These are phyloP conservation scores for Nephelium lappaceum DNA, from an alignment of 345 rosid species.

Conservation along the genomic window DNA sequence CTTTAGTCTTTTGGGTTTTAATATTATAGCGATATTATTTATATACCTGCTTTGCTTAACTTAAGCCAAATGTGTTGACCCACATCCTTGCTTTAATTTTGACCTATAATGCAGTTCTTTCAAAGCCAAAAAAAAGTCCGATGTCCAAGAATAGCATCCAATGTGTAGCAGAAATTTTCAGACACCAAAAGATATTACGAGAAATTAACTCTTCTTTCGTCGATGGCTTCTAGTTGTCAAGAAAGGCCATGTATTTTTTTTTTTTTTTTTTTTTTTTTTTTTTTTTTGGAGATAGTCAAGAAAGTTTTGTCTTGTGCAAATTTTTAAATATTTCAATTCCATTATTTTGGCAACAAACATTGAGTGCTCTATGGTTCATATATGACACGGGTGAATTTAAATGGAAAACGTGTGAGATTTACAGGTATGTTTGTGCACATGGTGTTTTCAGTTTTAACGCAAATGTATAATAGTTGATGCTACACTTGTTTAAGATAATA, in stretches of 20 bases:
- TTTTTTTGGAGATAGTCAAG: too few relatives aligned
- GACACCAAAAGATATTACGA: too few relatives aligned
- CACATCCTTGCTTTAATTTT: background rate
- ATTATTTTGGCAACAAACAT: background rate
- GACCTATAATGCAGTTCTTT: background rate
- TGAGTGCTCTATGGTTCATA: too few relatives aligned
- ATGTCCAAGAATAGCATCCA: background rate
- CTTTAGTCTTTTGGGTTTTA: background rate
- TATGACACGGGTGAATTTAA: too few relatives aligned
- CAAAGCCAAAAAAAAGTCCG: background rate
- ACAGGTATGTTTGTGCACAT: too few relatives aligned
- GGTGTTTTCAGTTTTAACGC: too few relatives aligned
- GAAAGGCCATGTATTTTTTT: too few relatives aligned
- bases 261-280: too few relatives aligned
- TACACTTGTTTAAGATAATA: too few relatives aligned
- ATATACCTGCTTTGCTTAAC: background rate
- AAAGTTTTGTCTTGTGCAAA: background rate
- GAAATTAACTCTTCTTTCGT: background rate
- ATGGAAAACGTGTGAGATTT: too few relatives aligned
- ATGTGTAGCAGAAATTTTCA: background rate
- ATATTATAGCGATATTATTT: background rate
- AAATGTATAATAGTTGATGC: too few relatives aligned
- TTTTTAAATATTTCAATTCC: background rate
- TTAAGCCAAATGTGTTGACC: background rate
- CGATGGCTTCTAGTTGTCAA: background rate